These are phyloP conservation scores for Saccharomyces hybrid DNA, from an alignment of 1,139 yeast genomes.

Conservation along the genomic window DNA sequence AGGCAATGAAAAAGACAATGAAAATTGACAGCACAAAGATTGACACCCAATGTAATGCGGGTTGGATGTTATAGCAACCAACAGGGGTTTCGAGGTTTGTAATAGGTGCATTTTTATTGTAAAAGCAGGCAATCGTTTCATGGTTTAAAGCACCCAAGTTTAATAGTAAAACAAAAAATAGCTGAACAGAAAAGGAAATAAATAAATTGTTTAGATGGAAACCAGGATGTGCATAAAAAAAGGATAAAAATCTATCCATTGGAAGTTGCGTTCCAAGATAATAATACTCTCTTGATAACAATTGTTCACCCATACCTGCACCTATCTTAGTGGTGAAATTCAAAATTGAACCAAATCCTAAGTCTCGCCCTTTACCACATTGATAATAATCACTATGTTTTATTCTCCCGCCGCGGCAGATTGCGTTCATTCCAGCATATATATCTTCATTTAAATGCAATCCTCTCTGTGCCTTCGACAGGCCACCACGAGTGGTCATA, in stretches of 20 bases:
- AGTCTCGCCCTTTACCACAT: constrained; percentile 87
- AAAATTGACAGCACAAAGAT: constrained; percentile 76
- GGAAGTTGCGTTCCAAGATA: constrained; percentile 76
- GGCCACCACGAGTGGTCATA: constrained; percentile 87
- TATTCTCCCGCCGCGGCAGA: constrained; percentile 75
- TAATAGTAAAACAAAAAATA: constrained; percentile 60
- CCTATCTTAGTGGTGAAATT: constrained; percentile 87
- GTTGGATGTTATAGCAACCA: constrained; percentile 71
- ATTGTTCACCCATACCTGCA: constrained; percentile 93
- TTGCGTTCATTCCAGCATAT: constrained; percentile 83
- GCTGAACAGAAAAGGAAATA: constrained; percentile 64
- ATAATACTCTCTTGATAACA: constrained; percentile 75
- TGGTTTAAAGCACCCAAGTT: constrained; percentile 60
- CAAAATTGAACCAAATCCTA: constrained; percentile 77
- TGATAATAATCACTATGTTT: constrained; percentile 85
- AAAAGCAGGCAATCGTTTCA: constrained; percentile 53
- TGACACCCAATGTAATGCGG: constrained; percentile 73
- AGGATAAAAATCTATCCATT: constrained; percentile 71
- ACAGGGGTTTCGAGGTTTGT: constrained; percentile 57
- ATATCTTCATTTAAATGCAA: constrained; percentile 84
- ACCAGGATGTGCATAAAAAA: constrained; percentile 89
- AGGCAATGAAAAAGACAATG: constrained; percentile 77
- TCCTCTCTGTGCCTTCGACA: constrained; percentile 83
- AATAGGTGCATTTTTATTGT: constrained; percentile 46
- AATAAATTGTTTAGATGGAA: constrained; percentile 79